Evolutionary conservation across 441 rosid genomes (phyloP).

Genomic region (Populus hybrid): DNA sequence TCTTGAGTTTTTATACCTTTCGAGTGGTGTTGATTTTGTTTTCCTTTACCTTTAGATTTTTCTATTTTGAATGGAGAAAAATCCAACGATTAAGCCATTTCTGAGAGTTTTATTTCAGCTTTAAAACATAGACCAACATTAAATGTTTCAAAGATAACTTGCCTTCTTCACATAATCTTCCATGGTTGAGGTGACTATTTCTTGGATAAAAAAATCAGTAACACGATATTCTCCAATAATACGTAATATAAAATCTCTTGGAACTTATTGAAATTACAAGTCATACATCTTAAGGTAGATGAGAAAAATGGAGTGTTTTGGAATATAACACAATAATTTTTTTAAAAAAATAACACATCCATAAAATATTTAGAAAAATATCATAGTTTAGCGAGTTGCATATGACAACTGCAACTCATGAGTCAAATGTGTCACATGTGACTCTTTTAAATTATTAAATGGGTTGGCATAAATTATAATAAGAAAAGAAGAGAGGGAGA

Average conservation of each 20-base stretch:
- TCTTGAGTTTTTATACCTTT: constrained; percentile 44
- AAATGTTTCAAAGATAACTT: neutral
- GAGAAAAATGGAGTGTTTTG: no score
- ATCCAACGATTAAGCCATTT: no score
- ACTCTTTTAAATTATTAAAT: no score
- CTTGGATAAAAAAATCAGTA: constrained; percentile 52
- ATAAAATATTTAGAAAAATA: no score
- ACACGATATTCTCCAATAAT: constrained; percentile 49
- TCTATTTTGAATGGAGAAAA: constrained; percentile 21
- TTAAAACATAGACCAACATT: neutral
- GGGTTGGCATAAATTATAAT: no score
- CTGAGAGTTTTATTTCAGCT: neutral
- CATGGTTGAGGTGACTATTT: constrained; percentile 49
- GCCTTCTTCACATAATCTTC: constrained; percentile 53
- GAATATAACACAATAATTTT: no score
- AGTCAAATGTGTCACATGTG: no score
- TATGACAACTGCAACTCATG: no score
- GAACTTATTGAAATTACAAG: constrained; percentile 35
- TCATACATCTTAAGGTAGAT: neutral
- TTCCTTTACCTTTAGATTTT: constrained; percentile 48
- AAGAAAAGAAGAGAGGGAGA: no score
- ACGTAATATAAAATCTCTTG: constrained; percentile 45
- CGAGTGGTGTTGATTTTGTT: constrained; percentile 50
- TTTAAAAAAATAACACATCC: no score
- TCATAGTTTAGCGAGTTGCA: no score